Base-by-base conservation (phyloP, 371 early-diverging fungal species). In the Mortierella sp. region DNA sequence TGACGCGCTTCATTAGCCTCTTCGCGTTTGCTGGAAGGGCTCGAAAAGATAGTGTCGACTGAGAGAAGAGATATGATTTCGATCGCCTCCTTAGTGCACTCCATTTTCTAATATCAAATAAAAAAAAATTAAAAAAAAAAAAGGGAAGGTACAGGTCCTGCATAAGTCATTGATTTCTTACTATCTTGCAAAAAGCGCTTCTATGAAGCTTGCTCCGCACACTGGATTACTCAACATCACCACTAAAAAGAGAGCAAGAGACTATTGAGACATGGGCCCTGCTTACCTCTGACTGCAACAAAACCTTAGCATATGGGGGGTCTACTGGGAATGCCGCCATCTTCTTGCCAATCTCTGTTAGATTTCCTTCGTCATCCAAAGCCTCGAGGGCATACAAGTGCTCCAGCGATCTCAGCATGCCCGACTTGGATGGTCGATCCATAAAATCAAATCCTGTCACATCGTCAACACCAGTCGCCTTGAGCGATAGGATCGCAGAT, bases 311-410 rank as follows among this genome's bases (percentile, higher is more conserved):
- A 77, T 90, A 94, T 0, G 90, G 80, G 7, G 99, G 99, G 71
- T 96, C 96, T 9, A 99, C 84, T 1, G 99, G 99, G 74, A 98
- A 98, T 61, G 92, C 92, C 0, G 98, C 91, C 97, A 95, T 95
- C 75, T 88, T 88, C 52, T 86, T 85, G 21, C 99, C 99, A 25
- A 96, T 80, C 6, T 88, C 85, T 5, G 97, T 94, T 46, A 99
- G 81, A 16, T 84, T 72, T 14, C 97, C 97, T 4, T 86, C 83
- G 56, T 94, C 93, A 69, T 93, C 89, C 30, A 99, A 84, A 0
- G 98, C 99, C 7, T 94, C 94, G 4, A 99, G 84, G 2, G 95
- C 91, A 81, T 93, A 95, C 21, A 99, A 87, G 48, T 95, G 92
- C 66, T 95, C 93, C 45, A 97, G 79, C 9, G 98, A 95, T 44